A percentile compares a stretch with the other conserved stretches of the same genome.
These are phyloP conservation scores for Ustilago shanxiensis DNA, from an alignment of 1,284 basidiomycete species.

Conservation along the genomic window DNA sequence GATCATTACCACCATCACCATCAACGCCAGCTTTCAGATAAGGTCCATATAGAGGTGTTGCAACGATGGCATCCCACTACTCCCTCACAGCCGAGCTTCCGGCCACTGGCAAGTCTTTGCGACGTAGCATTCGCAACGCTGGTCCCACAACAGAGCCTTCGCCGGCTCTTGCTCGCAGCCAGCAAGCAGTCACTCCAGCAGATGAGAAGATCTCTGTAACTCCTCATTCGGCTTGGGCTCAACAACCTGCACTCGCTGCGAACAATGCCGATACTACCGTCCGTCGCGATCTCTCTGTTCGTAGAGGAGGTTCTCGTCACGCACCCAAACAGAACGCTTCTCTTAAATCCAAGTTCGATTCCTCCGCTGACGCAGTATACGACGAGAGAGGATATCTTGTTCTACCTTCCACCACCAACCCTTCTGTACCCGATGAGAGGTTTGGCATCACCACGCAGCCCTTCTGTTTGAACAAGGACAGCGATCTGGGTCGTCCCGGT, in stretches of 20 bases:
- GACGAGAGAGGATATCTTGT: conserved; percentile 41
- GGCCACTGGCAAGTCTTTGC: conserved; percentile 49
- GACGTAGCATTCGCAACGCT: conserved; percentile 10
- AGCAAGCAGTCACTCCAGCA: background rate
- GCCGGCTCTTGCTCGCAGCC: background rate
- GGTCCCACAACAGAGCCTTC: background rate
- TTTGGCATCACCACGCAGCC: conserved; percentile 36
- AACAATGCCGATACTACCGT: background rate
- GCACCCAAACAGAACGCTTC: background rate
- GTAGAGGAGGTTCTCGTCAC: conserved; percentile 5
- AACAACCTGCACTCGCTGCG: background rate
- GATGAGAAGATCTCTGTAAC: conserved; percentile 29
- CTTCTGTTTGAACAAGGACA: conserved; percentile 25
- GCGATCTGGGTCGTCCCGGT: conserved; percentile 39
- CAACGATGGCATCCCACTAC: conserved; percentile 46
- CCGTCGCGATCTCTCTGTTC: conserved; percentile 21
- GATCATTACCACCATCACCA: conserved; percentile 10
- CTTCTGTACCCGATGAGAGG: conserved; percentile 13
- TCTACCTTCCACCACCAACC: conserved; percentile 12
- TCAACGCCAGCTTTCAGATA: background rate
- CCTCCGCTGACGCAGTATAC: conserved; percentile 1
- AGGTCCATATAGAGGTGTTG: background rate
- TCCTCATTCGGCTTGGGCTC: conserved; percentile 15
- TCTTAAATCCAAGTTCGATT: conserved; percentile 22
- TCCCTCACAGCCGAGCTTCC: conserved; percentile 43